phyloP scores from a whole-genome alignment of 345 rosid species.

The Moringa oleifera region DNA sequence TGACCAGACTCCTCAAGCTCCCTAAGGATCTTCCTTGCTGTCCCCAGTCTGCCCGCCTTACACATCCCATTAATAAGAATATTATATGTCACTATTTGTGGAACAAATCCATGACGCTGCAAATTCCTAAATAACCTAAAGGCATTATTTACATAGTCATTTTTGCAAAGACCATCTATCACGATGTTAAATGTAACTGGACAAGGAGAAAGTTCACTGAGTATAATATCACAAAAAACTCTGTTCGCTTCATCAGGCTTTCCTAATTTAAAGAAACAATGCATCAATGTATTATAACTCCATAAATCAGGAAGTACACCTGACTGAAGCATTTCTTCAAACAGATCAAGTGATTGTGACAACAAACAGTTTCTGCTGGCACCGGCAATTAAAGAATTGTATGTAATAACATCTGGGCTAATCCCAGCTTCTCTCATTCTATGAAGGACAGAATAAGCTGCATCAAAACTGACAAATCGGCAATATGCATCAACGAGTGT shows the following conservation, averaged over 20 bases:
- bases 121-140: constrained; percentile 47
- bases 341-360: constrained; percentile 42
- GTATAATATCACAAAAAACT: constrained; percentile 43
- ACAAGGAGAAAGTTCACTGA: constrained; percentile 30
- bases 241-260: constrained; percentile 57
- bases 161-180: constrained; percentile 77
- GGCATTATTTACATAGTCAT: constrained; percentile 47
- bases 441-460: constrained; percentile 48
- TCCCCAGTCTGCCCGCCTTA: constrained; percentile 40
- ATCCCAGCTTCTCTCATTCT: constrained; percentile 73
- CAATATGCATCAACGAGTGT: constrained; percentile 56
- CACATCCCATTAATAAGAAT: constrained; percentile 73
- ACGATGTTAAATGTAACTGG: constrained; percentile 57
- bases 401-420: constrained; percentile 52
- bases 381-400: constrained; percentile 68
- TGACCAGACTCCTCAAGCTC: constrained; percentile 50
- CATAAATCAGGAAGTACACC: constrained; percentile 68
- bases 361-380: constrained; percentile 41
- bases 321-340: constrained; percentile 72
- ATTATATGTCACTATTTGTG: constrained; percentile 58
- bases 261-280: constrained; percentile 61
- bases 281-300: constrained; percentile 83
- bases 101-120: constrained; percentile 51
- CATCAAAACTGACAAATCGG: constrained; percentile 49
- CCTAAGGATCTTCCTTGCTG: constrained; percentile 50